A percentile compares a stretch with the other conserved stretches of the same genome.
Conservation (phyloP, 306 rosid genomes). For the apple (Malus domestica) region DNA sequence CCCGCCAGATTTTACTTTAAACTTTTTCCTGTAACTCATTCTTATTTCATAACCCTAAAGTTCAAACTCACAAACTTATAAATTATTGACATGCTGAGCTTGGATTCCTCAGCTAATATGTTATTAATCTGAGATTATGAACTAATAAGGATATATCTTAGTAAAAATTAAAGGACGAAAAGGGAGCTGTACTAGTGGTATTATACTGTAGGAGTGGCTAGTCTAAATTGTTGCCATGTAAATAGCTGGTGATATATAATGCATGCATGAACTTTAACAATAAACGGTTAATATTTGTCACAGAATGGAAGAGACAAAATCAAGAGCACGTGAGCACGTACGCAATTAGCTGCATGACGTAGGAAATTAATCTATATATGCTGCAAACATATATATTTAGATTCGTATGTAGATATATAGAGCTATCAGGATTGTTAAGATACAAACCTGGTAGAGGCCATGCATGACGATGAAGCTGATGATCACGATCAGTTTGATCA, state of each 20-base stretch:
- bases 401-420: too few species aligned
- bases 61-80: too few species aligned
- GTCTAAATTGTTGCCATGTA: too few species aligned
- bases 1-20: too few species aligned
- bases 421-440: too few species aligned
- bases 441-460: constrained; percentile 69
- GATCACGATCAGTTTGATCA: constrained; percentile 12
- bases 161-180: background rate
- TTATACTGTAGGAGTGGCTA: background rate
- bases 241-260: too few species aligned
- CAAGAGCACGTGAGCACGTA: background rate
- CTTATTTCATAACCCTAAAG: too few species aligned
- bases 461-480: constrained; percentile 39
- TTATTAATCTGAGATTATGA: background rate
- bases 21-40: too few species aligned
- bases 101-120: background rate
- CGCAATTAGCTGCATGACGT: background rate
- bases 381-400: too few species aligned
- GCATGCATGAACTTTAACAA: too few species aligned
- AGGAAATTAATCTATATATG: background rate
- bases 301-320: background rate
- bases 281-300: background rate
- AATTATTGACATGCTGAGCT: background rate
- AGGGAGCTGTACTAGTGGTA: background rate
- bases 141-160: background rate